Conservation (phyloP, 2,329 filamentous ascomycete species). For the Exophiala alcalophila region DNA sequence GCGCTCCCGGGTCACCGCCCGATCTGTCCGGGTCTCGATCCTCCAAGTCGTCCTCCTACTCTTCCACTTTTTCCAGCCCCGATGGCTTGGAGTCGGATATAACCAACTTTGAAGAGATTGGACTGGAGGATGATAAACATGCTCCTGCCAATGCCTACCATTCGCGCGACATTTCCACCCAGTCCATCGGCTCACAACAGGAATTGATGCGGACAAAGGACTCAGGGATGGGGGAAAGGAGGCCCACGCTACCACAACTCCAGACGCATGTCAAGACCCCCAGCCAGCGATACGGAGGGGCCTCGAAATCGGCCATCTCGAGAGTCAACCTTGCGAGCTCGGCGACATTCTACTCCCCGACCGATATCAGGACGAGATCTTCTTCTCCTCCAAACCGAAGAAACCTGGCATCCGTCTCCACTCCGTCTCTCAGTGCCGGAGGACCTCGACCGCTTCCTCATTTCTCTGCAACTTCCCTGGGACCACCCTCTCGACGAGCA, state of each 20-base stretch:
- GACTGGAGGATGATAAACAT: slow-evolving; percentile 68
- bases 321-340: slow-evolving; percentile 23
- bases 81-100: slow-evolving; percentile 62
- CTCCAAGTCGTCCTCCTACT: slow-evolving; percentile 85
- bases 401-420: slow-evolving; percentile 14
- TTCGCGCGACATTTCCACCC: slow-evolving; percentile 22
- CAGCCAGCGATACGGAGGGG: slow-evolving; percentile 10
- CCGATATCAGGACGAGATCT: slow-evolving; percentile 21
- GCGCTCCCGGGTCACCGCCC: slow-evolving; percentile 65
- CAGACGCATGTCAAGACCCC: slow-evolving; percentile 15
- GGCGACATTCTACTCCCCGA: slow-evolving; percentile 14
- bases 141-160: slow-evolving; percentile 14
- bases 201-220: slow-evolving; percentile 21
- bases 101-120: slow-evolving; percentile 90
- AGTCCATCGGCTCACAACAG: slow-evolving; percentile 33
- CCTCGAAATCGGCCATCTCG: slow-evolving; percentile 10
- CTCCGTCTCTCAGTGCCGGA: slow-evolving; percentile 14
- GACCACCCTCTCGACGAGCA: slow-evolving; percentile 33
- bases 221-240: slow-evolving; percentile 4
- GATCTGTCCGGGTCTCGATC: slow-evolving; percentile 82
- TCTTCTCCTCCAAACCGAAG: slow-evolving; percentile 24
- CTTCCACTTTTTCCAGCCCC: slow-evolving; percentile 68
- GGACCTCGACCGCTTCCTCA: slow-evolving; percentile 24
- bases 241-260: slow-evolving; percentile 17
- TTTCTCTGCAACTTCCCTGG: slow-evolving; percentile 20